Evolutionary conservation across 1,139 yeast species (phyloP), one percentile per base, ranked within the genome.

Genomic region (Kodamaea plutei): DNA sequence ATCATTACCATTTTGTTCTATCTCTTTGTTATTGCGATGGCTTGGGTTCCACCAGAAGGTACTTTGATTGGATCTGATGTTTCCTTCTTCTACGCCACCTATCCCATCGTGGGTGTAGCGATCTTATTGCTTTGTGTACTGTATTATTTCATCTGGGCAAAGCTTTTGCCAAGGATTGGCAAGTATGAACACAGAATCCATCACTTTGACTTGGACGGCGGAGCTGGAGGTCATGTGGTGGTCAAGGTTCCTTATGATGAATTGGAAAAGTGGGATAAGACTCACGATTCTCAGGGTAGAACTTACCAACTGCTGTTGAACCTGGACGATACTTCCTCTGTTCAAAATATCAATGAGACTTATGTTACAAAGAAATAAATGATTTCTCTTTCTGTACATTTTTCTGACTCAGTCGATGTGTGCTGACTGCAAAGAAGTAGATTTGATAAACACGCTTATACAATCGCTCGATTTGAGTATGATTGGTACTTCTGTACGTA

Each of bases 201-300:
- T 15, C 41, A 39, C 26, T 65, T 59, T 35, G 28, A 36, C 8
- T 51, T 61, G 38, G 58, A 48, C 6, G 61, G 58, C 32, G 71
- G 70, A 15, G 73, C 61, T 34, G 37, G 35, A 11, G 72, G 70
- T 8, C 63, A 65, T 33, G 58, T 58, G 6, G 64, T 65, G 20
- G 52, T 63, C 20, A 59, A 63, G 31, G 65, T 65, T 8, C 46
- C 50, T 19, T 26, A 41, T 9, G 49, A 33, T 0, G 61, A 64
- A 5, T 33, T 60, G 13, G 59, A 38, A 15, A 48, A 50, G 31
- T 63, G 64, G 61, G 69, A 62, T 34, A 41, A 46, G 14, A 47
- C 43, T 31, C 52, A 58, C 34, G 50, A 42, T 29, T 17, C 39
- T 4, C 28, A 33, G 12, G 52, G 50, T 6, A 37, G 31, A 23